Evolutionary conservation across 768 basidiomycete species (phyloP), one percentile per base, ranked within the genome.

Genomic region (Boletus sensibilis): DNA sequence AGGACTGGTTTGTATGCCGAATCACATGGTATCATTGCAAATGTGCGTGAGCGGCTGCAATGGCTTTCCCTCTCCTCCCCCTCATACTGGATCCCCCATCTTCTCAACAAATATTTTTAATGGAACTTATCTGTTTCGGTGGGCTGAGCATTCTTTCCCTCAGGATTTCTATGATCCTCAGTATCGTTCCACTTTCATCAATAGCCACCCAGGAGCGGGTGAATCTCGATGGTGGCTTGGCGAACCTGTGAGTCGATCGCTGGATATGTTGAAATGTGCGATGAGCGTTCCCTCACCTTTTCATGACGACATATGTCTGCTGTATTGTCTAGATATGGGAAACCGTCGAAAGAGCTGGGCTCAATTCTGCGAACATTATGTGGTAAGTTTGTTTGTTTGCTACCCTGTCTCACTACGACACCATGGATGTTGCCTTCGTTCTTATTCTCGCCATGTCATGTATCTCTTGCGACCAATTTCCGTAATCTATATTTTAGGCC

Each of bases 1-100:
- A 92, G 90, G 84, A 94, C 92, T 31, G 94, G 94, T 5, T 80
- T 95, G 4, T 83, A 92, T 65, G 86, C 88, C 0, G 91, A 94
- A 72, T 88, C 88, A 31, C 91, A 94, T 70, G 92, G 92, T 4
- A 91, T 95, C 48, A 83, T 95, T 37, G 90, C 83, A 31, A 95
- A 95, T 68, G 90, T 91, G 64, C 34, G 80, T 65, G 14, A 35
- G 16, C 16, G n/a, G 33, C 35, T 49, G 10, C 7, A 21, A 18
- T 21, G 5, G 27, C 10, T 39, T 18, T 16, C 7, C 18, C 23
- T 40, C 14, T 31, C 6, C 27, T 49, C 10, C n/a, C n/a, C 35
- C 37, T 27, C 5, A 3, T 14, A 33, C 35, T 40, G 16, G 45
- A n/a, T 34, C 13, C 18, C 20, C 12, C 11, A 25, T 21, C 23